Conservation (phyloP, 345 rosid species). For the Syzygium aromaticum region DNA sequence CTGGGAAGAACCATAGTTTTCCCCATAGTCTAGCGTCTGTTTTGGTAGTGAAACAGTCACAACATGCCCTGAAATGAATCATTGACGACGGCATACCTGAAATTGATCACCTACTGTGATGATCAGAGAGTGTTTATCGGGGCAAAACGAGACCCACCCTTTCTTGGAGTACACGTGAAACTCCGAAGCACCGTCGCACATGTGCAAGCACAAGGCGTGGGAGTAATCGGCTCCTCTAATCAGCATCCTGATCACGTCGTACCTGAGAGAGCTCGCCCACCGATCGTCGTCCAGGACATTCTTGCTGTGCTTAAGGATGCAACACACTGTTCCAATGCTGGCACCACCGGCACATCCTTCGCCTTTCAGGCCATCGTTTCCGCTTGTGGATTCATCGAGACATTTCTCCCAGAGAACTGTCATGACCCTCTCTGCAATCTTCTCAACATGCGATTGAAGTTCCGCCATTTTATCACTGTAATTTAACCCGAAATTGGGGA, state of each 20-base stretch:
- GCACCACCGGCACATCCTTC: background rate
- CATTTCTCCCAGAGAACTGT: slow-evolving; percentile 9
- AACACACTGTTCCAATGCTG: slow-evolving; percentile 25
- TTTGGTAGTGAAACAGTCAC: background rate
- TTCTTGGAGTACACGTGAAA: slow-evolving; percentile 88
- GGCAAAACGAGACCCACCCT: slow-evolving; percentile 75
- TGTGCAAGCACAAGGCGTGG: slow-evolving; percentile 56
- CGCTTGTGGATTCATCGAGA: background rate
- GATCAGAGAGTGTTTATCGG: slow-evolving; percentile 47
- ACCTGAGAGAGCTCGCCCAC: slow-evolving; percentile 18
- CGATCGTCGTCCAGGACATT: slow-evolving; percentile 16
- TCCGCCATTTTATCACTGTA: slow-evolving; percentile 59
- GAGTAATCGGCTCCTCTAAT: slow-evolving; percentile 63
- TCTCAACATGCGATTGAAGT: slow-evolving; percentile 33
- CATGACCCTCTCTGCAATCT: slow-evolving; percentile 36
- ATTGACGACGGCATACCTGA: slow-evolving; percentile 27
- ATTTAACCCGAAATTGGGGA: background rate
- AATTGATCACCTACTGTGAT: slow-evolving; percentile 71
- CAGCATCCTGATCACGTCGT: slow-evolving; percentile 74
- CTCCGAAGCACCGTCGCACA: slow-evolving; percentile 41
- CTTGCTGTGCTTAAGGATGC: slow-evolving; percentile 32
- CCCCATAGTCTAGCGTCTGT: too few relatives aligned
- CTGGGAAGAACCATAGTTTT: background rate
- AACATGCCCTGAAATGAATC: background rate
- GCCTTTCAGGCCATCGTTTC: slow-evolving; percentile 1